Base-by-base conservation (phyloP, 768 basidiomycete species). In the Leucocoprinus birnbaumii region DNA sequence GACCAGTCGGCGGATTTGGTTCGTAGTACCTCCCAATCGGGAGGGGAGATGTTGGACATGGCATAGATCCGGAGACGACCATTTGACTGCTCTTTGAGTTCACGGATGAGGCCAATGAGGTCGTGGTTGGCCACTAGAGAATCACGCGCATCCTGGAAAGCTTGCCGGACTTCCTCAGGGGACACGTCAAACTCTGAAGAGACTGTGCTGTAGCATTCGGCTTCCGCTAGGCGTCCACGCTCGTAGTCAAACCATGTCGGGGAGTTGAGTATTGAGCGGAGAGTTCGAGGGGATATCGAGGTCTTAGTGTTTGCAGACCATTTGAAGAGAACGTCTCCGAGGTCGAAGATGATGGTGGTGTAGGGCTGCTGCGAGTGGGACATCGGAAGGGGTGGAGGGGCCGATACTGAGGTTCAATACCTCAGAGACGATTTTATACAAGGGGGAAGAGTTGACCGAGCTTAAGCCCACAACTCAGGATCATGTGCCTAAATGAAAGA, bases 41-140 rank as follows among this genome's bases (percentile, higher is more conserved):
- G 79, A 0, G 68, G 59, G 16, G 82, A 81, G 24, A 85, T 83
- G 64, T 85, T 85, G 34, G 80, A 82, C 78, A 83, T 80, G 27
- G 80, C 82, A 49, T 76, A 81, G 34, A 84, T 71, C 13, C 64
- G 69, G 1, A 80, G 63, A 5, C 62, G 51, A 18, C 64, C 66
- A 10, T 66, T 53, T 2, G 70, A 68, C 53, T 73, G 67, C 5
- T 59, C 57, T 57, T 78, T 78, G 40, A 84, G 68, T 47, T 80
- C 73, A 2, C 71, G 71, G 38, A 84, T 75, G 24, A 84, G 64
- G 7, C 63, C 59, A 35, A 80, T 73, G 60, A 82, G 67, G n/a
- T 71, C 65, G 24, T 73, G 61, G 59, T 84, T 71, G 7, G 75
- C 68, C 37, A 68, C 64, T 13, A 83, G 65, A 8, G 80, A 79